phyloP scores from a whole-genome alignment of 768 basidiomycete genomes.

The Albatrellus ellisii region DNA sequence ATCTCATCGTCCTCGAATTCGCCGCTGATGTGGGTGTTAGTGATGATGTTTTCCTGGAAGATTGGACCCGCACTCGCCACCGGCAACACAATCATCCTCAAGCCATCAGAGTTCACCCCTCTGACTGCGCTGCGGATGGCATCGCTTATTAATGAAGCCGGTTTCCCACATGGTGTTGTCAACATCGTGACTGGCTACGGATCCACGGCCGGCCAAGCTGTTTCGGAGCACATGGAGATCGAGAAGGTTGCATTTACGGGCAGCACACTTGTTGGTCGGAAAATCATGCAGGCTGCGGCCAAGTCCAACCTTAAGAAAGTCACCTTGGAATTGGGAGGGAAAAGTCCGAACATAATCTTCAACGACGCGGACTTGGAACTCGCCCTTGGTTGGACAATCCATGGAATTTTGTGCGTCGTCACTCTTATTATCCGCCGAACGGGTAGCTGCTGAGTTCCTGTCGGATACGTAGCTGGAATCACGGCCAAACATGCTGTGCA shows the following conservation, averaged over 20 bases:
- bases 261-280: constrained; percentile 47
- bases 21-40: constrained; percentile 9
- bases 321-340: constrained; percentile 61
- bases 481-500: constrained; percentile 70
- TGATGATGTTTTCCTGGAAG: constrained; percentile 49
- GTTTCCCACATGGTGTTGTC: constrained; percentile 50
- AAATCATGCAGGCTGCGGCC: constrained; percentile 46
- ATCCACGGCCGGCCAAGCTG: constrained; percentile 38
- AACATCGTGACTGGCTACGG: constrained; percentile 50
- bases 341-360: constrained; percentile 48
- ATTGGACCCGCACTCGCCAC: constrained; percentile 51
- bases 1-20: background rate
- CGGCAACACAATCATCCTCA: constrained; percentile 50
- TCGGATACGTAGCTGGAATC: constrained; percentile 37
- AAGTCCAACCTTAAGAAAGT: constrained; percentile 56
- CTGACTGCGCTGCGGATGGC: constrained; percentile 35
- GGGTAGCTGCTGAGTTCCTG: background rate
- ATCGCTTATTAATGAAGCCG: constrained; percentile 39
- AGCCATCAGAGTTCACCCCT: constrained; percentile 54
- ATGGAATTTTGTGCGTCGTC: constrained; percentile 41
- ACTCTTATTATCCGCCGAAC: background rate
- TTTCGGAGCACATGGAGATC: constrained; percentile 41
- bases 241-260: constrained; percentile 69
- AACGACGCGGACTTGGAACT: constrained; percentile 47
- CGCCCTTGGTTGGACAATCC: constrained; percentile 42